Base-by-base conservation (phyloP, 768 basidiomycete species). In the Candolleomyces aberdarensis region DNA sequence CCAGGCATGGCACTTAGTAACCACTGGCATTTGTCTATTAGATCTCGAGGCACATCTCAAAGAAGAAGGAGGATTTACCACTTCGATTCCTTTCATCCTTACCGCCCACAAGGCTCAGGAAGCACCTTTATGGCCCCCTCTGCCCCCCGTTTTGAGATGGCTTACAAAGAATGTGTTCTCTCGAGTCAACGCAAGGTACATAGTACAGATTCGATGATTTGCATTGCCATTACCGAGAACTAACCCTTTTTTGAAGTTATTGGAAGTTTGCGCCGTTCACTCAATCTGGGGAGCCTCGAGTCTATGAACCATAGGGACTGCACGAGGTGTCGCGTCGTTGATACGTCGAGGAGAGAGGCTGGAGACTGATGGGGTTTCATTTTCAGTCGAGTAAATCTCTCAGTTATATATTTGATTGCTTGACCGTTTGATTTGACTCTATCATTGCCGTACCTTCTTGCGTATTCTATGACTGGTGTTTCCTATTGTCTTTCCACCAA, bases 211-310 rank as follows among this genome's bases (percentile, higher is more conserved):
- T 17, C 46, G 5, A 43, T 3, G 15, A n/a, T 2, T 36, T 14
- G 2, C 15, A 13, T 8, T 22, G 15, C 7, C n/a, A 32, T 52
- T 17, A 15, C 13, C 2, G 29, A 49, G 39, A 19, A 36, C 17
- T 19, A 2, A 22, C 48, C n/a, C 14, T 36, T 22, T 22, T 10
- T 17, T 60, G n/a, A 44, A 71, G 70, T n/a, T 67, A 64, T 43
- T 71, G 70, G 70, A 69, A 66, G 55, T 71, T 71, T 44, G 59
- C 70, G 3, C 62, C 70, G 14, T 71, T 62, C 32, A 64, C 62
- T 39, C 48, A 61, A 17, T 58, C 60, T 26, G 70, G 68, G 13
- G 53, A 59, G 15, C 61, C 65, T 9, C 62, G 61, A 43, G 47
- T 11, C 3, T 57, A 47, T 26, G 17, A 43, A 3, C 39, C 55